A percentile compares a stretch with the other conserved stretches of the same genome.
Evolutionary conservation across 495 filamentous ascomycete species (phyloP).

Genomic region (Neurospora intermedia): DNA sequence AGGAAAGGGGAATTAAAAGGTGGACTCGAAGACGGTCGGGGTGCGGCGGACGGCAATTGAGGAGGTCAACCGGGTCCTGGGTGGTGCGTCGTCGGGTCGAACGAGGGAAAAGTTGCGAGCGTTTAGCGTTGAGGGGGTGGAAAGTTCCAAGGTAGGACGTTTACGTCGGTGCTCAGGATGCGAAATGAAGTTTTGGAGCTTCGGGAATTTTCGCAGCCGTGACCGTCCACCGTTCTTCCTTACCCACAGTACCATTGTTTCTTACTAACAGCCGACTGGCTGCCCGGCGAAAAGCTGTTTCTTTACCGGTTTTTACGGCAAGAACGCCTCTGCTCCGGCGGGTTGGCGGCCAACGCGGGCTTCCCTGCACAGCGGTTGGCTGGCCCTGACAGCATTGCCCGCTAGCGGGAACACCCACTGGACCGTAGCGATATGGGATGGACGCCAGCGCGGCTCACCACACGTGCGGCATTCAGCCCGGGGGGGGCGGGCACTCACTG

Average conservation of each 20-base stretch:
- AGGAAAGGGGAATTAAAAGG: constrained; percentile 4
- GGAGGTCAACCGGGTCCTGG: constrained; percentile 16
- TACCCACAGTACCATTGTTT: constrained; percentile 2
- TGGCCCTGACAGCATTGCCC: not conserved
- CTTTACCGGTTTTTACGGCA: not conserved
- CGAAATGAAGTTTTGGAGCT: constrained; percentile 17
- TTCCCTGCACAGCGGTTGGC: not conserved
- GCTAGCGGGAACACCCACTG: not conserved
- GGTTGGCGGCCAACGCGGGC: not conserved
- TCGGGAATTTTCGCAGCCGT: constrained; percentile 23
- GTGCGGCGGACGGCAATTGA: constrained; percentile 13
- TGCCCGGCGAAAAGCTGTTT: not conserved
- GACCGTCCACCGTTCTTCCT: constrained; percentile 9
- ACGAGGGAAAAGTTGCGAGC: constrained; percentile 3
- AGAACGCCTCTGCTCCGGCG: not conserved
- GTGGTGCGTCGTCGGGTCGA: constrained; percentile 15
- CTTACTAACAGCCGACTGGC: not conserved
- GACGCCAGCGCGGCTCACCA: not conserved
- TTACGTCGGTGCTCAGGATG: constrained; percentile 11
- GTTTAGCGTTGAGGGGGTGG: not conserved
- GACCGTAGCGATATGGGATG: not conserved
- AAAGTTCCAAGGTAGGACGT: constrained; percentile 3
- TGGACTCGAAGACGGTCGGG: not conserved
- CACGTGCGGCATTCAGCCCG: not conserved
- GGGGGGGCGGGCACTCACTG: no score